Evolutionary conservation across 495 filamentous ascomycete genomes (phyloP).

Genomic region (Trichoderma erinaceum): DNA sequence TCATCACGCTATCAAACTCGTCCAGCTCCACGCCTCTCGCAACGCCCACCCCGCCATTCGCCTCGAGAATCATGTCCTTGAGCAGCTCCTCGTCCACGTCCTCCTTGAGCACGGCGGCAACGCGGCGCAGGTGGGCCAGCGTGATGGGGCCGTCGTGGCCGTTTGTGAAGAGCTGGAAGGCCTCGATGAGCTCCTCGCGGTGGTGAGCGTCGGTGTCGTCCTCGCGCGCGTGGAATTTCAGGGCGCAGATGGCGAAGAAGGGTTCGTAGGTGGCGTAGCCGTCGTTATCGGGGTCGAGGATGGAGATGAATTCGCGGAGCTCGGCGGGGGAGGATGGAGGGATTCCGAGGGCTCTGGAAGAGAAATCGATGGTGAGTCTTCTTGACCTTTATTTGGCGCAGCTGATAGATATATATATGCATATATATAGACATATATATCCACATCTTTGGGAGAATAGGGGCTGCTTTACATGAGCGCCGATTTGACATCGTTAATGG

Average conservation of each 20-base stretch:
- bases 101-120: conserved; percentile 77
- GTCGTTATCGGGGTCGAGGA: conserved; percentile 72
- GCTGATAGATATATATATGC: background rate
- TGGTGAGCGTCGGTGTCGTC: conserved; percentile 47
- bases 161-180: conserved; percentile 64
- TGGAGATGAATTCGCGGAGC: conserved; percentile 65
- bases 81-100: conserved; percentile 73
- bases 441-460: background rate
- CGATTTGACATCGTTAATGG: conserved; percentile 69
- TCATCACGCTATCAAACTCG: conserved; percentile 84
- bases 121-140: conserved; percentile 63
- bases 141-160: conserved; percentile 57
- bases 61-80: conserved; percentile 89
- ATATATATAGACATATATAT: no score
- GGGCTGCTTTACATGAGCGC: conserved; percentile 63
- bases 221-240: conserved; percentile 59
- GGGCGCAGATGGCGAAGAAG: conserved; percentile 79
- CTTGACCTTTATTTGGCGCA: background rate
- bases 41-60: conserved; percentile 72
- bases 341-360: conserved; percentile 64
- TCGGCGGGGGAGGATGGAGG: conserved; percentile 56
- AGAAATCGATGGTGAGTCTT: background rate
- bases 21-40: conserved; percentile 64
- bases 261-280: conserved; percentile 68
- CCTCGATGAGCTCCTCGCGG: conserved; percentile 65